Evolutionary conservation across 352 stramenopile genomes (phyloP).

Genomic region (Saprolegnia parasitica): DNA sequence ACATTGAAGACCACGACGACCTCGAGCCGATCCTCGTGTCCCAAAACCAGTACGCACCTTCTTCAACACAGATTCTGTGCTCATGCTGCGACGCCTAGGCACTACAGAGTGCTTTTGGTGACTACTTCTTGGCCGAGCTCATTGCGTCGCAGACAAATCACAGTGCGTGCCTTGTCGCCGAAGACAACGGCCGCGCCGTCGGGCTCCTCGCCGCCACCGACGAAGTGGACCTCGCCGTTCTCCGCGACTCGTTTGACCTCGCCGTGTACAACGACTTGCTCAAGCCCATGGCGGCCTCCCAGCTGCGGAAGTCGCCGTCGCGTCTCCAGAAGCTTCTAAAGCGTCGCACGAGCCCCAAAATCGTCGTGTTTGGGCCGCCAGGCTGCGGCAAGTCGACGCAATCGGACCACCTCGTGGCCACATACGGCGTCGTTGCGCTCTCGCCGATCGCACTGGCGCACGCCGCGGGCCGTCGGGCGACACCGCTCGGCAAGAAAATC

Average conservation of each 20-base stretch:
- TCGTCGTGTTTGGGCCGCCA: constrained; percentile 61
- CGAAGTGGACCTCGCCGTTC: constrained; percentile 69
- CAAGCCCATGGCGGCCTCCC: constrained; percentile 33
- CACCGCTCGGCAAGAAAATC: constrained; percentile 36
- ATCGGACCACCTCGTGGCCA: constrained; percentile 76
- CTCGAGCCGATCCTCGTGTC: constrained; percentile 58
- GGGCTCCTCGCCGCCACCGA: constrained; percentile 79
- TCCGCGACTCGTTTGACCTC: constrained; percentile 86
- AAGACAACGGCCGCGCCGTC: constrained; percentile 46
- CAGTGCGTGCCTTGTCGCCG: constrained; percentile 79
- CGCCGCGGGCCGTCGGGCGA: constrained; percentile 55
- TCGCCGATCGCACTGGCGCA: constrained; percentile 89
- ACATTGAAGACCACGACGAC: constrained; percentile 80
- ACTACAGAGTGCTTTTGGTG: constrained; percentile 71
- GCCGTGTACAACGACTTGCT: constrained; percentile 70
- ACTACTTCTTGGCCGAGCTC: constrained; percentile 91
- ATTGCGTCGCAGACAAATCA: constrained; percentile 83
- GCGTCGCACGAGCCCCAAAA: constrained; percentile 36
- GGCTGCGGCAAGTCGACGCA: constrained; percentile 96
- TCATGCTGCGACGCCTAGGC: constrained; percentile 28
- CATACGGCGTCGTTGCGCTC: constrained; percentile 88
- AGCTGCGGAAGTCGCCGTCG: constrained; percentile 26
- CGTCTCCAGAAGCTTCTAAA: constrained; percentile 27
- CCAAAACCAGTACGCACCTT: constrained; percentile 40
- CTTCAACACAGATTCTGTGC: not conserved